Percentiles rank a stretch among this genome's conserved stretches.
phyloP scores from a whole-genome alignment of 2,329 filamentous ascomycete genomes.

The Sporothrix variecibatus region DNA sequence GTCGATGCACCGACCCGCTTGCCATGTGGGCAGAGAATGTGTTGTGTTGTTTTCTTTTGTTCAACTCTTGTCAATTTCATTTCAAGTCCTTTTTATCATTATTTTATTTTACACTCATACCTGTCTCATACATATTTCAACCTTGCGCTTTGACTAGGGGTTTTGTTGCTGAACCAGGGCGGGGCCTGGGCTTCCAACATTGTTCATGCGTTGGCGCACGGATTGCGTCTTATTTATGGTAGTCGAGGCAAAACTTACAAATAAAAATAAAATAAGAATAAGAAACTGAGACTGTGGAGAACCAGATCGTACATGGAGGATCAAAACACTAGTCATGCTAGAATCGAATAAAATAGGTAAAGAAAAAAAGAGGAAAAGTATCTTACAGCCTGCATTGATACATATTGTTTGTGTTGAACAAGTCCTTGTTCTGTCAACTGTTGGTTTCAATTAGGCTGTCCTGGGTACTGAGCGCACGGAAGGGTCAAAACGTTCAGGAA shows the following conservation, averaged over 20 bases:
- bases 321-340: not conserved
- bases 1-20: conserved; percentile 1
- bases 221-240: not conserved
- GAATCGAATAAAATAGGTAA: not conserved
- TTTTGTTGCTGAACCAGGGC: not conserved
- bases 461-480: not conserved
- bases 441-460: conserved; percentile 6
- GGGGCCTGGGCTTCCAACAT: not conserved
- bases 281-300: not conserved
- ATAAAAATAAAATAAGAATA: not conserved
- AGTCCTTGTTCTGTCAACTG: not conserved
- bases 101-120: not conserved
- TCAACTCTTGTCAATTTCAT: not conserved
- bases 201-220: conserved; percentile 14
- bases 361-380: not conserved
- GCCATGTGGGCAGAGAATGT: not conserved
- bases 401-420: not conserved
- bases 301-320: not conserved
- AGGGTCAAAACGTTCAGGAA: conserved; percentile 5
- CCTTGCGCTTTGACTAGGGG: not conserved
- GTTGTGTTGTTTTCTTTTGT: not conserved
- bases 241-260: not conserved
- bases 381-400: not conserved
- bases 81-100: not conserved
- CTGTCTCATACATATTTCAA: not conserved